A percentile compares a stretch with the other conserved stretches of the same genome.
These are phyloP conservation scores for Kodamaea ohmeri DNA, from an alignment of 1,139 yeast genomes.

Conservation along the genomic window DNA sequence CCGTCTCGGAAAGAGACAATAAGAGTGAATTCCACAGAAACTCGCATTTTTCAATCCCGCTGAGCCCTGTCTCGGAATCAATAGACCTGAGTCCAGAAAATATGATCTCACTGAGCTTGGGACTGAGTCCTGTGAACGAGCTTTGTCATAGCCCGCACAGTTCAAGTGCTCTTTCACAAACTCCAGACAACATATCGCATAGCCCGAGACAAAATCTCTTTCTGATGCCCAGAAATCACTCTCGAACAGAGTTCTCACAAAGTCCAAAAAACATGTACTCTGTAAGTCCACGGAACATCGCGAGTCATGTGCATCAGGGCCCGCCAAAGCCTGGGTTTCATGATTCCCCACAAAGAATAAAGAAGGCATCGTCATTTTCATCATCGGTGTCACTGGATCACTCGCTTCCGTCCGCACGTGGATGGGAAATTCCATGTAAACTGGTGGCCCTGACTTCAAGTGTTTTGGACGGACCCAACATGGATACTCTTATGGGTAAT, in stretches of 20 bases:
- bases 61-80: conserved; percentile 1
- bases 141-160: background rate
- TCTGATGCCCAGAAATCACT: background rate
- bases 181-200: background rate
- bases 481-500: background rate
- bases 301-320: background rate
- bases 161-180: background rate
- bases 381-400: conserved; percentile 6
- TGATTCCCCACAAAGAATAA: conserved; percentile 2
- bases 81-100: conserved; percentile 2
- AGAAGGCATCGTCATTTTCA: conserved; percentile 3
- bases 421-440: conserved; percentile 47
- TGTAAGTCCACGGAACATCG: conserved; percentile 1
- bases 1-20: background rate
- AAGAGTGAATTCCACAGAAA: too few relatives aligned
- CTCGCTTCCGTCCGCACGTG: conserved; percentile 26
- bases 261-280: conserved; percentile 1
- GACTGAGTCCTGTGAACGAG: conserved; percentile 1
- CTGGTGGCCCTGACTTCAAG: conserved; percentile 16
- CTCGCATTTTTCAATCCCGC: conserved; percentile 1
- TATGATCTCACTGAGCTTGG: background rate
- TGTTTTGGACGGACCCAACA: conserved; percentile 1
- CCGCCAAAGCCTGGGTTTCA: conserved; percentile 5
- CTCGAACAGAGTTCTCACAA: background rate
- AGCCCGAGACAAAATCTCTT: background rate